Percentiles rank a stretch among this genome's conserved stretches.
Conservation (phyloP, 768 basidiomycete genomes). For the Xanthoconium stramineum region DNA sequence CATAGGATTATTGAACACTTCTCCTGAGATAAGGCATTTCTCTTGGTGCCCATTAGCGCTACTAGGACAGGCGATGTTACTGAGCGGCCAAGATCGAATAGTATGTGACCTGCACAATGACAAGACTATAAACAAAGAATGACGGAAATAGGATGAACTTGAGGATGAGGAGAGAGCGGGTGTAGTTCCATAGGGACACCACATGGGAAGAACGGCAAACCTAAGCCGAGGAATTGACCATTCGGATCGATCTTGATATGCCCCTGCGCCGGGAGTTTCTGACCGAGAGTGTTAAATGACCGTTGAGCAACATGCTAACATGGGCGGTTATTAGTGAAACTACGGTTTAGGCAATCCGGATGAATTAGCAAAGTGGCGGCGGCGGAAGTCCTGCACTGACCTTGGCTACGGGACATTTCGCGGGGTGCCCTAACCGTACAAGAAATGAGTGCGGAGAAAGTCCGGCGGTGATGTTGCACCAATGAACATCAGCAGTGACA, state of each 20-base stretch:
- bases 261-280: background rate
- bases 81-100: constrained; percentile 14
- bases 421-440: background rate
- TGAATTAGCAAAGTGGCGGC: background rate
- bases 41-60: constrained; percentile 26
- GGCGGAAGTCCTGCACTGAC: background rate
- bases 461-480: no score
- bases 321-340: background rate
- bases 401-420: background rate
- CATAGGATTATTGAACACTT: constrained; percentile 15
- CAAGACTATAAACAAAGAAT: background rate
- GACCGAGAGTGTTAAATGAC: background rate
- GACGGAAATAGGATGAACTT: background rate
- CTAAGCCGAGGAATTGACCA: background rate
- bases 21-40: constrained; percentile 33
- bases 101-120: background rate
- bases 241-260: background rate
- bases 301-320: background rate
- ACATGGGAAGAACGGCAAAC: background rate
- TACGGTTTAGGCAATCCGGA: no score
- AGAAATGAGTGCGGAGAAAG: background rate
- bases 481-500: background rate
- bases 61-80: constrained; percentile 12
- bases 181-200: background rate
- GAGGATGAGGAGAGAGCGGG: background rate